Conservation (phyloP, 306 rosid species). For the Castanea mollissima region DNA sequence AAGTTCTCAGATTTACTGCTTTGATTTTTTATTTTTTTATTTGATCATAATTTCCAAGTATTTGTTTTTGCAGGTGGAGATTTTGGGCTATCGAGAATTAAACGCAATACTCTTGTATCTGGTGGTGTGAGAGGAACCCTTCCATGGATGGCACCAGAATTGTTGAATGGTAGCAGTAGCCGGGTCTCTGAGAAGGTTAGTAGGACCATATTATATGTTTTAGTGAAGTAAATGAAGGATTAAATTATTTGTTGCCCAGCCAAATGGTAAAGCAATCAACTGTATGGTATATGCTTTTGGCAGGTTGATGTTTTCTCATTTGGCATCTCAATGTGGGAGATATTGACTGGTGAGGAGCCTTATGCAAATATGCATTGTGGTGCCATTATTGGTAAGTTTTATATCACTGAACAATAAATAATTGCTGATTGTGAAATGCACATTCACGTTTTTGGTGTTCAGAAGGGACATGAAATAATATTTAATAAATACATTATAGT, state of each 20-base stretch:
- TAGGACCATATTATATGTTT: background rate
- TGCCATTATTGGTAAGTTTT: constrained; percentile 37
- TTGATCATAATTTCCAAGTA: background rate
- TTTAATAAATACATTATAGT: background rate
- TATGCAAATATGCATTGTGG: constrained; percentile 39
- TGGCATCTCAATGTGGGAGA: constrained; percentile 42
- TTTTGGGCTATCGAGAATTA: constrained; percentile 35
- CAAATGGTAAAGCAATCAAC: background rate
- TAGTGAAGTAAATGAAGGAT: background rate
- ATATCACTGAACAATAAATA: background rate
- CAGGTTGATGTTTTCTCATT: constrained; percentile 34
- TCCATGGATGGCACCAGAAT: constrained; percentile 39
- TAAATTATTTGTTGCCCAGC: background rate
- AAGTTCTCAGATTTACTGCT: background rate
- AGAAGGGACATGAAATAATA: background rate
- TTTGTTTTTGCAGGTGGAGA: constrained; percentile 24
- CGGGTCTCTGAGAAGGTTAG: constrained; percentile 38
- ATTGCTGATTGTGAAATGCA: background rate
- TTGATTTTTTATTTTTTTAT: background rate
- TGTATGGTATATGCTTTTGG: constrained; percentile 6
- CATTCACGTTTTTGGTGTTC: background rate
- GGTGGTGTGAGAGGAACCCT: constrained; percentile 40
- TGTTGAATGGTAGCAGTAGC: constrained; percentile 36
- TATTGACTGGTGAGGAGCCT: constrained; percentile 38
- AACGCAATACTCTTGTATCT: constrained; percentile 34